Evolutionary conservation across 768 basidiomycete genomes (phyloP).

Genomic region (Lyophyllum shimeji): DNA sequence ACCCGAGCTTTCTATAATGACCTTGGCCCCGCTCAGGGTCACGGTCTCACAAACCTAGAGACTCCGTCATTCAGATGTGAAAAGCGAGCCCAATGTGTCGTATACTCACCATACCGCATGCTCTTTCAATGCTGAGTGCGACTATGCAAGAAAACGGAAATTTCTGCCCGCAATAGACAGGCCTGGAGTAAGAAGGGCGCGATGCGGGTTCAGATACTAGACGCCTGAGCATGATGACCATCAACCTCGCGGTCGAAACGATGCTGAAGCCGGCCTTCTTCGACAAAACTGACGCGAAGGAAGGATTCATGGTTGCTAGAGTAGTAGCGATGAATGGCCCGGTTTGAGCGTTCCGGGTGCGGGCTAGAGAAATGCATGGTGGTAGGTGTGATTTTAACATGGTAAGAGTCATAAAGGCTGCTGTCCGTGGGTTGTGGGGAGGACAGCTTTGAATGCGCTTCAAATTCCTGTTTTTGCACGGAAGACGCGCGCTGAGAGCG

Average conservation of each 20-base stretch:
- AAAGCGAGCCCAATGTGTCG: too few species aligned
- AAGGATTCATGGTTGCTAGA: conserved; percentile 49
- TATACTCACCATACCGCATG: conserved; percentile 52
- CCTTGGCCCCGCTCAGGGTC: conserved; percentile 26
- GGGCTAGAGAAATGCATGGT: too few species aligned
- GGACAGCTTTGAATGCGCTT: too few species aligned
- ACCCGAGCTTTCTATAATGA: conserved; percentile 57
- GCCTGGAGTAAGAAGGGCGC: too few species aligned
- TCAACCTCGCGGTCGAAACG: conserved; percentile 59
- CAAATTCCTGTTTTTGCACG: too few species aligned
- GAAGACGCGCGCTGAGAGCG: too few species aligned
- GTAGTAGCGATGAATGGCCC: conserved; percentile 53
- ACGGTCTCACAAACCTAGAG: conserved; percentile 57
- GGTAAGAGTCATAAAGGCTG: conserved; percentile 42
- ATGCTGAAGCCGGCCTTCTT: conserved; percentile 54
- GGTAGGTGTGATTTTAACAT: too few species aligned
- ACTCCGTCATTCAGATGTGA: too few species aligned
- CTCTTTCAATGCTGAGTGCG: conserved; percentile 71
- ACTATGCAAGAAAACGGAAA: conserved; percentile 71
- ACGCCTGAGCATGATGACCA: conserved; percentile 32
- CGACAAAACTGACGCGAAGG: conserved; percentile 61
- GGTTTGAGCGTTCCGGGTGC: too few species aligned
- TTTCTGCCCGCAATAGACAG: too few species aligned
- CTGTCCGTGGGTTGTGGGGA: too few species aligned
- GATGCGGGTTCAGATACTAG: too few species aligned